A percentile compares a stretch with the other conserved stretches of the same genome.
phyloP scores from a whole-genome alignment of 495 filamentous ascomycete genomes.

The Xylaria sp. region DNA sequence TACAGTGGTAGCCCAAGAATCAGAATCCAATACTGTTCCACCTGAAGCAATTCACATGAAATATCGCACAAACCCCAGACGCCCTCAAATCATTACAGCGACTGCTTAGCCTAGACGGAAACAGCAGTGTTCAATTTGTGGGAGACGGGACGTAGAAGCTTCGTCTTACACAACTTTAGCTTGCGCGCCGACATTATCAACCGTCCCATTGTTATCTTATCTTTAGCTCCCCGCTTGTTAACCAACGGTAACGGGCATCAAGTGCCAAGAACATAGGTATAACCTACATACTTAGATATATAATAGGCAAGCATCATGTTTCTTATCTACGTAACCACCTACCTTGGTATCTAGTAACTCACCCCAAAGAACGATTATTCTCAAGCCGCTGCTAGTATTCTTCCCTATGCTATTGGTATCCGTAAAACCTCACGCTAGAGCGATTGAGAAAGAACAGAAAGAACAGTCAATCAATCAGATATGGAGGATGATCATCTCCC shows the following conservation, averaged over 20 bases:
- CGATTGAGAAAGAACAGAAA: background rate
- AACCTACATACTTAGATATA: constrained; percentile 5
- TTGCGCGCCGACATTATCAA: background rate
- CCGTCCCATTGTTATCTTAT: constrained; percentile 19
- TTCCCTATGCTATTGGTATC: background rate
- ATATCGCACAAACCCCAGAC: background rate
- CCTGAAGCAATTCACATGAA: background rate
- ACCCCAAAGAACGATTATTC: background rate
- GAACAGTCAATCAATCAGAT: background rate
- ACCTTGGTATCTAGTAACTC: background rate
- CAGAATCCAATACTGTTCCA: background rate
- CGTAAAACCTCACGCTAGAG: too few relatives aligned
- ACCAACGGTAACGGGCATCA: background rate
- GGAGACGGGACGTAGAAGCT: background rate
- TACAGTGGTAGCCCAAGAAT: background rate
- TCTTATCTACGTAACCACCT: constrained; percentile 2
- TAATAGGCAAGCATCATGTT: background rate
- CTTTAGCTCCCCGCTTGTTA: constrained; percentile 11
- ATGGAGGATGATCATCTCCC: constrained; percentile 22
- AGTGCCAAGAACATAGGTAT: background rate
- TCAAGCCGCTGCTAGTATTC: background rate
- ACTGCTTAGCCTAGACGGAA: background rate
- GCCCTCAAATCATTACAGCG: background rate
- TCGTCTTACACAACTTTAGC: background rate
- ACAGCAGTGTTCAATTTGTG: background rate